These are phyloP conservation scores for Zygosaccharomyces sapae DNA, from an alignment of 1,139 yeast genomes.

Conservation along the genomic window DNA sequence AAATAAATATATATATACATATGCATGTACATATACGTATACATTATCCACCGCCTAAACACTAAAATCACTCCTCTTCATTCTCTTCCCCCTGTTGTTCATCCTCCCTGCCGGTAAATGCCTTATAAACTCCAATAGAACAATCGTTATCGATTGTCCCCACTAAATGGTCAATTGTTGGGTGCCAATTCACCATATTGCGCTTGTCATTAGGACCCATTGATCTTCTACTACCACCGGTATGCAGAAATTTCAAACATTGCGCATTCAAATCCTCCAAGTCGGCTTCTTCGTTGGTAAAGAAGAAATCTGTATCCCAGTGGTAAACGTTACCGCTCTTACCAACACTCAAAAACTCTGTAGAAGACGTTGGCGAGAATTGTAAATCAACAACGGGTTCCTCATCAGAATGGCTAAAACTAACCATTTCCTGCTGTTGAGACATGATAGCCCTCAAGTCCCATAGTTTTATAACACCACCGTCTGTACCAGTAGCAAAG, in stretches of 20 bases:
- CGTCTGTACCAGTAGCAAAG: constrained; percentile 32
- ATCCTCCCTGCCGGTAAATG: constrained; percentile 28
- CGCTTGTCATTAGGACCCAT: constrained; percentile 18
- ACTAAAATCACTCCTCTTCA: background rate
- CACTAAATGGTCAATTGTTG: constrained; percentile 26
- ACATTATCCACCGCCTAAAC: background rate
- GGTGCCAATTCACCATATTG: constrained; percentile 30
- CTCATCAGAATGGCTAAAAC: constrained; percentile 31
- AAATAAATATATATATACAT: background rate
- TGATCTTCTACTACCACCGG: constrained; percentile 34
- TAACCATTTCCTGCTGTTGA: constrained; percentile 30
- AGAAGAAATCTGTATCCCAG: constrained; percentile 33
- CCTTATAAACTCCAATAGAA: constrained; percentile 32
- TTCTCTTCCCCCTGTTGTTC: constrained; percentile 14
- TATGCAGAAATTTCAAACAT: constrained; percentile 33
- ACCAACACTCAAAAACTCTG: constrained; percentile 34
- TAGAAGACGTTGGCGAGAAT: constrained; percentile 30
- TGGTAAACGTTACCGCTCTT: constrained; percentile 35
- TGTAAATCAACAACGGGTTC: constrained; percentile 34
- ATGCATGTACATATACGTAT: too few species aligned
- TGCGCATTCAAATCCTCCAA: constrained; percentile 29
- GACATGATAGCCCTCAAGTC: constrained; percentile 33
- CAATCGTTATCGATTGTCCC: constrained; percentile 33
- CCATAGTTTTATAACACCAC: constrained; percentile 36
- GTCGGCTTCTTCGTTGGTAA: constrained; percentile 27